A percentile compares a stretch with the other conserved stretches of the same genome.
phyloP scores from a whole-genome alignment of 176 grass and related monocot species.

The Musa itinerans region DNA sequence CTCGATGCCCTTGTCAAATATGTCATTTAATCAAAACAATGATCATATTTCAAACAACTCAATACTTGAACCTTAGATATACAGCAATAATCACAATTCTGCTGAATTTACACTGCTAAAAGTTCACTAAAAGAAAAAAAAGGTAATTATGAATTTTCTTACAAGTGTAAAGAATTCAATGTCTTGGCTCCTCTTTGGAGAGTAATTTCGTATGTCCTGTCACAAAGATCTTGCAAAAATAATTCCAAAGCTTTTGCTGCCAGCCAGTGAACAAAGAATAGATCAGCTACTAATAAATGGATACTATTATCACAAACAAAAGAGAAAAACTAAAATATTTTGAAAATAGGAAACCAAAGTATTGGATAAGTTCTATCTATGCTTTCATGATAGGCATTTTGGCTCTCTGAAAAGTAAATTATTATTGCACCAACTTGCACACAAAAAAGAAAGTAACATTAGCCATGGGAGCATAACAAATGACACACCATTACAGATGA shows the following conservation, averaged over 20 bases:
- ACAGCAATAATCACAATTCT: background rate
- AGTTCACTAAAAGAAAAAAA: constrained; percentile 6
- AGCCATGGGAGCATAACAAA: too few relatives aligned
- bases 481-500: too few relatives aligned
- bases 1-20: background rate
- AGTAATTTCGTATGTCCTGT: constrained; percentile 81
- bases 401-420: too few relatives aligned
- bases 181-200: constrained; percentile 96
- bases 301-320: too few relatives aligned
- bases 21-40: background rate
- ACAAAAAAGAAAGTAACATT: too few relatives aligned
- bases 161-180: constrained; percentile 93
- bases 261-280: constrained; percentile 7
- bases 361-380: too few relatives aligned
- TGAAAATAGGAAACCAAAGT: too few relatives aligned
- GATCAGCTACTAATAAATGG: background rate
- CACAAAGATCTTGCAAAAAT: constrained; percentile 97
- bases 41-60: background rate
- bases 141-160: constrained; percentile 22
- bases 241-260: constrained; percentile 91
- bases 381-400: too few relatives aligned
- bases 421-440: too few relatives aligned
- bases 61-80: background rate
- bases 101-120: background rate
- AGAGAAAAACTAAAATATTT: too few relatives aligned